Base-by-base conservation (phyloP, 164 flowering plant species). In the Magnolia kwangsiensis region DNA sequence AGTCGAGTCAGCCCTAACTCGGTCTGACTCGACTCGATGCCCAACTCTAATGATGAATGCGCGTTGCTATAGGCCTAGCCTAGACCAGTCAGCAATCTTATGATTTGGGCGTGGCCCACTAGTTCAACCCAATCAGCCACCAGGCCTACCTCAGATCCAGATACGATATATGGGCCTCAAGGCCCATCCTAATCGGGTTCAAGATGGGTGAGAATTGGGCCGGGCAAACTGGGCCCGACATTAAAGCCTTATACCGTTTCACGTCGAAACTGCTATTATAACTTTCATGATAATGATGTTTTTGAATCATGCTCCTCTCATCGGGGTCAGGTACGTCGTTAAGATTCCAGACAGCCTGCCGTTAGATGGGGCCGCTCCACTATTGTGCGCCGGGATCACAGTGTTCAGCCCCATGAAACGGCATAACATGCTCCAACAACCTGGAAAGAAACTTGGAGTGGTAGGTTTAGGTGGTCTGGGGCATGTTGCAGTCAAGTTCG, bases 381-480 rank as follows among this genome's bases (percentile, higher is more conserved):
- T 89, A 51, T 51, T 93, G 31, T 91, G 96, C 58, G 94, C 93
- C 0, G 97, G 97, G 71, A 82, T 93, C 3, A 90, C 94, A 0
- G 93, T 93, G 72, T 92, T 73, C 76, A 68, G 80, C 49, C 95
- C 98, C 3, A 65, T 93, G 89, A 93, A 92, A 73, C 89, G 92
- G 78, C 74, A 74, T 78, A 72, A 79, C 21, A 75, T 90, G 83
- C 63, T 88, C 0, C 82, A 84, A 9, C 82, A 84, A 8, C 79
- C 87, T 2, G 87, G 89, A 16, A 90, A 86, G 84, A 86, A 80
- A 72, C 8, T 73, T 91, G 1, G 97, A 1, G 78, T 94, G 3
- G 88, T 94, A 1, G 98, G 98, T 0, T 83, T 94, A 0, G 98
- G 97, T 0, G 98, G 97, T 0, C 82, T 94, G 0, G 97, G 98